Evolutionary conservation across 352 stramenopile genomes (phyloP), one percentile per base, ranked within the genome.

Genomic region (Peronospora belbahrii): DNA sequence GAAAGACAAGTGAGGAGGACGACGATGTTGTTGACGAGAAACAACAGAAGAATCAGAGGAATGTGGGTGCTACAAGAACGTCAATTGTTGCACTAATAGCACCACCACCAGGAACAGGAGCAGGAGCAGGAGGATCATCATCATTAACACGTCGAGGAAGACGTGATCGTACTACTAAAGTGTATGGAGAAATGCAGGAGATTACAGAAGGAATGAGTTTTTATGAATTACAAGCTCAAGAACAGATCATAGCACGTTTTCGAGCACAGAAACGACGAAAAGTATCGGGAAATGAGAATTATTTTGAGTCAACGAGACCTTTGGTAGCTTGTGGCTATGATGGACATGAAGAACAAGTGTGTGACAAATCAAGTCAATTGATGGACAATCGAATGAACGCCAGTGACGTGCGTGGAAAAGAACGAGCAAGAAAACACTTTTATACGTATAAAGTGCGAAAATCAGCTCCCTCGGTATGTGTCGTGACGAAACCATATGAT

Each of bases 181-280:
- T 25, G 11, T 32, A 36, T 33, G 47, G 39, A 33, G 46, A 50
- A 33, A 64, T 50, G 55, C 35, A 39, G 2, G 22, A 52, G 7
- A 65, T 80, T 17, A 62, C 52, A 6, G 64, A 83, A 43, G 56
- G 47, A 1, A 67, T 83, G 52, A 69, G 42, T 11, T 53, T 74
- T 33, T 61, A 59, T 17, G 70, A 83, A 42, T 45, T 83, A 14
- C 70, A 83, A 22, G 67, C 65, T 2, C 70, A 83, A 49, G 54
- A 83, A 40, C 62, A 62, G 17, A 48, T 70, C 37, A 56, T 73
- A 31, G 67, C 61, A 31, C 45, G 59, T 5, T 65, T 78, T 24
- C 67, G 70, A 40, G 45, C 46, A 13, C 52, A 61, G 46, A 63
- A 69, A 23, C 41, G 50, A 4, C 49, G 53, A 46, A 59, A 37